Conservation (phyloP, 78 protist species). For the Chrysochromulina tobinii region DNA sequence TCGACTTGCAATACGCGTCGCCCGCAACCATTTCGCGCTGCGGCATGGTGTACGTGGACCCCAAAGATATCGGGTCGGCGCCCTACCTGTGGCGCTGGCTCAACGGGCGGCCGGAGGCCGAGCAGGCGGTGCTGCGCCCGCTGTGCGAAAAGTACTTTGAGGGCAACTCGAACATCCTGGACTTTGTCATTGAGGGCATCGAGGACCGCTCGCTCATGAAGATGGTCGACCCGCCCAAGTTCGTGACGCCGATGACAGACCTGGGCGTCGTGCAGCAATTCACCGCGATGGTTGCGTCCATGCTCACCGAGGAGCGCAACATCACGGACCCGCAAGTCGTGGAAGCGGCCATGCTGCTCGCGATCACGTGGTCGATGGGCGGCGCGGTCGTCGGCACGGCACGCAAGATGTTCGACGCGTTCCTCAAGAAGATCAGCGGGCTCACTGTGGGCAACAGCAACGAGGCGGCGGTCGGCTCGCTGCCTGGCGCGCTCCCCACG, state of each 20-base stretch:
- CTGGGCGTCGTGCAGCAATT: slow-evolving; percentile 62
- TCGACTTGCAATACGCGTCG: slow-evolving; percentile 85
- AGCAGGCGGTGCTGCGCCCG: neutral
- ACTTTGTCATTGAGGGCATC: slow-evolving; percentile 74
- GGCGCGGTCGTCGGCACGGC: slow-evolving; percentile 39
- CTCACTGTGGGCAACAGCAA: neutral
- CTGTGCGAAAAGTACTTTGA: slow-evolving; percentile 67
- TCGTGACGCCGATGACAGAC: slow-evolving; percentile 47
- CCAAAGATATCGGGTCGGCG: slow-evolving; percentile 75
- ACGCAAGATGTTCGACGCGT: slow-evolving; percentile 64
- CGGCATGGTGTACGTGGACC: slow-evolving; percentile 94
- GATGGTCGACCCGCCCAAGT: neutral
- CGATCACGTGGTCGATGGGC: slow-evolving; percentile 77
- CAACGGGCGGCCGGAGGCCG: neutral
- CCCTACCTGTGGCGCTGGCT: slow-evolving; percentile 71
- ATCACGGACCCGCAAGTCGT: slow-evolving; percentile 37
- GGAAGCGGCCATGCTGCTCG: slow-evolving; percentile 67
- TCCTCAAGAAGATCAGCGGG: slow-evolving; percentile 56
- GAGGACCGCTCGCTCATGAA: neutral
- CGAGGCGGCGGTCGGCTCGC: slow-evolving; percentile 22
- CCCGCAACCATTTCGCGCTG: slow-evolving; percentile 93
- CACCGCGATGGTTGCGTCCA: slow-evolving; percentile 47
- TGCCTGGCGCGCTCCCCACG: slow-evolving; percentile 63
- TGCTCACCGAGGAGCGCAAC: slow-evolving; percentile 30
- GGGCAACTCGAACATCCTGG: neutral